A percentile compares a stretch with the other conserved stretches of the same genome.
Evolutionary conservation across 208 protist species (phyloP).

Genomic region (Acanthamoeba royreba): DNA sequence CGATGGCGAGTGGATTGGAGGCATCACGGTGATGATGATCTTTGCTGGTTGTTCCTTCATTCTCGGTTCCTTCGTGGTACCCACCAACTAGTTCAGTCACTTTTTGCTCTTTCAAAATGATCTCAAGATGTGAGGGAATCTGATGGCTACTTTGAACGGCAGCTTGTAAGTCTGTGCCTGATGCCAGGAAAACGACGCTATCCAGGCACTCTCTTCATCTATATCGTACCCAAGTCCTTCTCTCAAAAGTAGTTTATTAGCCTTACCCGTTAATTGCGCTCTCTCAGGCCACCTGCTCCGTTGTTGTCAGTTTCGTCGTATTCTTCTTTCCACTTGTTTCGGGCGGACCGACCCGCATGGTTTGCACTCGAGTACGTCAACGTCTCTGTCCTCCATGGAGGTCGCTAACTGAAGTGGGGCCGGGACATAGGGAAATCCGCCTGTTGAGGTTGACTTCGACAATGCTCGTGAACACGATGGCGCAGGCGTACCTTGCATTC

Average conservation of each 20-base stretch:
- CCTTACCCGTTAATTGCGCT: not conserved
- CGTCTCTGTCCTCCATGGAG: not conserved
- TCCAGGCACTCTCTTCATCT: not conserved
- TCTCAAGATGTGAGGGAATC: not conserved
- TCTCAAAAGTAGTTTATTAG: not conserved
- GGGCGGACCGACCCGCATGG: not conserved
- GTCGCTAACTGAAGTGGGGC: not conserved
- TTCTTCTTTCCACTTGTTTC: constrained; percentile 3
- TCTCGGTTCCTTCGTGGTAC: not conserved
- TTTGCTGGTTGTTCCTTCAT: constrained; percentile 7
- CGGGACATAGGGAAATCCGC: not conserved
- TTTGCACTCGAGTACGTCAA: not conserved
- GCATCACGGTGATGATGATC: not conserved
- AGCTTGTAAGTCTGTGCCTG: not conserved
- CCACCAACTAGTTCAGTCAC: not conserved
- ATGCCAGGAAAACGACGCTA: not conserved
- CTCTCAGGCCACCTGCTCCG: not conserved
- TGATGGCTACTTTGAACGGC: no score
- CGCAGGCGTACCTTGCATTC: not conserved
- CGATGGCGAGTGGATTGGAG: not conserved
- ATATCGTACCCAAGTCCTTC: not conserved
- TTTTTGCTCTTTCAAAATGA: not conserved
- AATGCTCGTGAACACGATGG: constrained; percentile 12
- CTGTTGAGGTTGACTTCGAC: not conserved
- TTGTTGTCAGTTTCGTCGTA: not conserved